Conservation (phyloP, 2,329 filamentous ascomycete species). For the Botryotinia calthae region DNA sequence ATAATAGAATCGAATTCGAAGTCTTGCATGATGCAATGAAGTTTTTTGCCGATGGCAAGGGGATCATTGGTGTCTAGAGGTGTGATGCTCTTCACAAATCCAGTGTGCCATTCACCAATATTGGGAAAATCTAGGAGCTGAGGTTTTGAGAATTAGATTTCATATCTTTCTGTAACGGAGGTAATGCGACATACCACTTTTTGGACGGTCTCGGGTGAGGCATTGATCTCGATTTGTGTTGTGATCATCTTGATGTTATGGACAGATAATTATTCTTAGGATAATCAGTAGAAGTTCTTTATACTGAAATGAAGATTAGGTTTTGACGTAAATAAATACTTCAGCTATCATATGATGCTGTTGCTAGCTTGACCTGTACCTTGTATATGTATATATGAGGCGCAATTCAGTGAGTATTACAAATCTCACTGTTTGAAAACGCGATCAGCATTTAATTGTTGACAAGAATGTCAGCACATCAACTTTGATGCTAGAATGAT, state of each 20-base stretch:
- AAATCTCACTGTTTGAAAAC: background rate
- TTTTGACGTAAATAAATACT: background rate
- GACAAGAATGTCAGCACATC: background rate
- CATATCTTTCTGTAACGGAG: background rate
- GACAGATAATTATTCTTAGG: no score
- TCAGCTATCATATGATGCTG: background rate
- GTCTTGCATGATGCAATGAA: background rate
- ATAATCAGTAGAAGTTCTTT: background rate
- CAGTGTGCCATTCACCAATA: background rate
- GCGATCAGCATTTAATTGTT: background rate
- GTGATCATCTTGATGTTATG: constrained; percentile 2
- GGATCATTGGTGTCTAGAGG: background rate
- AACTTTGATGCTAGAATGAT: background rate
- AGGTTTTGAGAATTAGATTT: background rate
- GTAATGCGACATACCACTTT: background rate
- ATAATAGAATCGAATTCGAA: background rate
- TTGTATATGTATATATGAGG: background rate
- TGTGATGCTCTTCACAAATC: constrained; percentile 1
- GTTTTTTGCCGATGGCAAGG: background rate
- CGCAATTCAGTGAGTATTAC: background rate
- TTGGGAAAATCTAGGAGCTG: constrained; percentile 5
- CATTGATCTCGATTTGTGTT: constrained; percentile 6
- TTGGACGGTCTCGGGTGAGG: background rate
- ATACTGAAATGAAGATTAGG: background rate
- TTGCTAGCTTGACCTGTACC: background rate